phyloP scores from a whole-genome alignment of 495 filamentous ascomycete genomes.

The Hyaloscypha bicolor region DNA sequence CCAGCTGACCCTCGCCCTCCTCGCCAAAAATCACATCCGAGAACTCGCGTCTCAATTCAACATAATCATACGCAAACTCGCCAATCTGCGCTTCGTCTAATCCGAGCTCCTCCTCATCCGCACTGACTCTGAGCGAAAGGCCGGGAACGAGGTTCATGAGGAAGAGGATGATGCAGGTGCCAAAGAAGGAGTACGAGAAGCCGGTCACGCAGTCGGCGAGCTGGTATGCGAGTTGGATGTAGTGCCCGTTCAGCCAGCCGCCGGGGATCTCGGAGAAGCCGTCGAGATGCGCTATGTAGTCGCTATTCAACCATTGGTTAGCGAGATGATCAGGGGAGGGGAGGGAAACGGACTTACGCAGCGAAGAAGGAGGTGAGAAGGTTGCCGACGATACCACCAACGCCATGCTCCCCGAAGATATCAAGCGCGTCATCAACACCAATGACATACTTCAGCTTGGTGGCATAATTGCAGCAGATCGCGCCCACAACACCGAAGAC shows the following conservation, averaged over 20 bases:
- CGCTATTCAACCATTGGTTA: conserved; percentile 32
- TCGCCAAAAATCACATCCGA: conserved; percentile 13
- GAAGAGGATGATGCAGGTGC: conserved; percentile 84
- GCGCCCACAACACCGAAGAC: conserved; percentile 85
- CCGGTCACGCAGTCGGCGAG: conserved; percentile 84
- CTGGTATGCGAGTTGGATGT: conserved; percentile 85
- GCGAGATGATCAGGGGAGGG: not conserved
- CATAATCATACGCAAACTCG: conserved; percentile 98
- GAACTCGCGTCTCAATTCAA: conserved; percentile 80
- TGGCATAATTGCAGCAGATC: conserved; percentile 87
- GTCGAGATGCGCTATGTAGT: conserved; percentile 61
- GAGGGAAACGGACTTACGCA: conserved; percentile 43
- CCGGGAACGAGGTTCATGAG: conserved; percentile 86
- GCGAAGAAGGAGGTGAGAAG: conserved; percentile 89
- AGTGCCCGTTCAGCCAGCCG: conserved; percentile 90
- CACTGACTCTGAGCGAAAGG: conserved; percentile 74
- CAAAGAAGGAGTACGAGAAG: conserved; percentile 82
- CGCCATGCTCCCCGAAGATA: conserved; percentile 88
- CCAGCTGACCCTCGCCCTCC: conserved; percentile 4
- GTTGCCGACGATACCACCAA: conserved; percentile 89
- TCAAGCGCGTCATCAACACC: conserved; percentile 88
- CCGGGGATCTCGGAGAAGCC: conserved; percentile 67
- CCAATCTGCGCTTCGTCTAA: conserved; percentile 96
- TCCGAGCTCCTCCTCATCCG: conserved; percentile 86
- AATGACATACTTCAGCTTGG: conserved; percentile 90